Conservation (phyloP, 345 rosid genomes). For the Hypericum perforatum region DNA sequence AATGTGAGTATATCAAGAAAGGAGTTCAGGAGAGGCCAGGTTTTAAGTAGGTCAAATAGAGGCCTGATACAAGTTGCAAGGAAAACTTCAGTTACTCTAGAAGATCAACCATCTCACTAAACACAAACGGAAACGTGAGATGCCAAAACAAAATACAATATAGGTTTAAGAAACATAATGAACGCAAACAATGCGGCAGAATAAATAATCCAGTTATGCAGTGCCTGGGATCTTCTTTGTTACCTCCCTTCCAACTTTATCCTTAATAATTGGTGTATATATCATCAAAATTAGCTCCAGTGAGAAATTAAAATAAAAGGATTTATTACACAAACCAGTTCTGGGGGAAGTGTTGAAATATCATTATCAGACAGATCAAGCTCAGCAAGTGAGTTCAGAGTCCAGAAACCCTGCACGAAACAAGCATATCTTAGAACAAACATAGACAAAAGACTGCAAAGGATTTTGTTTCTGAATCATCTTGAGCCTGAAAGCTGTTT, state of each 20-base stretch:
- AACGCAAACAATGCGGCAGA: neutral
- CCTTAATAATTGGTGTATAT: neutral
- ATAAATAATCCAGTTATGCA: no score
- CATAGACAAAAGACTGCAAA: constrained; percentile 2
- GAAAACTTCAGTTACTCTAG: neutral
- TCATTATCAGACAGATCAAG: constrained; percentile 80
- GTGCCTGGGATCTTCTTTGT: no score
- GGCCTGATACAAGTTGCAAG: neutral
- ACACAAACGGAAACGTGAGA: no score
- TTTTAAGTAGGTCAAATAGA: no score
- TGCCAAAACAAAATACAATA: neutral
- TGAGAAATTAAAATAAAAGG: neutral
- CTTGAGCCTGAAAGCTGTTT: no score
- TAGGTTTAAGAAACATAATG: neutral
- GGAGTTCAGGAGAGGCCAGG: neutral
- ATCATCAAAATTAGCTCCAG: neutral
- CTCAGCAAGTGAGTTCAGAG: constrained; percentile 55
- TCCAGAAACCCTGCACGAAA: constrained; percentile 50
- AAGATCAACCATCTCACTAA: no score
- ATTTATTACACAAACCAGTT: constrained; percentile 38
- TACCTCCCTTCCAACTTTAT: neutral
- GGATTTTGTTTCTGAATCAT: neutral
- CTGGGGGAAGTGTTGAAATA: constrained; percentile 67
- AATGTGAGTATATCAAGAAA: no score
- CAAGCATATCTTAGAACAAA: neutral